Base-by-base conservation (phyloP, 192 early-diverging fungal species). In the Backusella psychrophila region DNA sequence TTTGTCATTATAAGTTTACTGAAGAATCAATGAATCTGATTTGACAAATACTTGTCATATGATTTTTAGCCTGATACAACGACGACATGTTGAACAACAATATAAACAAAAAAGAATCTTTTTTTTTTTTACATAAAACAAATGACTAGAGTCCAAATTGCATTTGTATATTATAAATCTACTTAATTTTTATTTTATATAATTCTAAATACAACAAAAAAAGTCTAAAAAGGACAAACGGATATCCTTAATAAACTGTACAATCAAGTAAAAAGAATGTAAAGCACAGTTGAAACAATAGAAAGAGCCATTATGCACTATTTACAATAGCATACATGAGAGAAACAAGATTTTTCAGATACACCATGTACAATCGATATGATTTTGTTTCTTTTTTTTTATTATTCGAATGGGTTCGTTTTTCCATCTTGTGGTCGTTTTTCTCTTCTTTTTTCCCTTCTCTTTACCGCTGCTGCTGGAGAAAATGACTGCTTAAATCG, bases 401-500 rank as follows among this genome's bases (percentile, higher is more conserved):
- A 1, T 26, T 56, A 63, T 63, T 63, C 56, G 26, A 63, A 63
- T 14, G 56, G 56, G 4, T 26, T 63, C 9, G 56, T 63, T 63
- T 63, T 63, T 63, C 56, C 56, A 63, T 63, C 56, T 63, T 63
- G 56, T 14, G 56, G 56, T 4, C 56, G 56, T 29, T 63, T 63
- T 63, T 63, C 56, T 63, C 56, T 63, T 63, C 56, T 63, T 63
- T 63, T 63, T 63, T 63, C 56, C 8, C 56, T 63, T 63, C 56
- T 26, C 11, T 26, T 63, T 63, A 29, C 56, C 9, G 56, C 56
- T 63, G 23, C 56, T 26, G 56, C 26, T 63, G 56, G 56, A 63
- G 56, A 63, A 14, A 63, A 63, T 63, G 56, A 63, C 26, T 63
- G 56, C 12, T 63, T 63, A 11, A 63, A 63, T 23, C n/a, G 56